These are phyloP conservation scores for Pulveroboletus sp. DNA, from an alignment of 768 basidiomycete species.

Conservation along the genomic window DNA sequence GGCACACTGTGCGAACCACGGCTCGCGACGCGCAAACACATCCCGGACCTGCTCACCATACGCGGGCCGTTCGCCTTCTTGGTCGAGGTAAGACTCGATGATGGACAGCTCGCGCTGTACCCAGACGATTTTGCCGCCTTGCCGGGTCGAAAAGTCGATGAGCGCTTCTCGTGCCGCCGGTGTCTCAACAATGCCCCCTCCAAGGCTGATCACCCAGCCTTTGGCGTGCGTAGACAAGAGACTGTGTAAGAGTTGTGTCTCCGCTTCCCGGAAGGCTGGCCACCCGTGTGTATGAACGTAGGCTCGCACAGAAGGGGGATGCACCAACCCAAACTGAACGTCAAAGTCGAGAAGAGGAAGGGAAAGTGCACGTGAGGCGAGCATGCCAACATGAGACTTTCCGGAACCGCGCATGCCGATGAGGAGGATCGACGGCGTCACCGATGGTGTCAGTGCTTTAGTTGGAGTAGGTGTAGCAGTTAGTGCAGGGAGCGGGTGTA, in stretches of 20 bases:
- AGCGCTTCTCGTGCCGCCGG: constrained; percentile 68
- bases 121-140: constrained; percentile 74
- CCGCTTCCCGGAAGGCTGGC: constrained; percentile 83
- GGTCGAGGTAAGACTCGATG: constrained; percentile 73
- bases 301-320: constrained; percentile 57
- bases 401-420: constrained; percentile 98
- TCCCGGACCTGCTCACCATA: constrained; percentile 85
- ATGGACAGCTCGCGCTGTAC: constrained; percentile 77
- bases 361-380: constrained; percentile 68
- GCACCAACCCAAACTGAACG: constrained; percentile 60
- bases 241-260: constrained; percentile 63
- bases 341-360: constrained; percentile 87
- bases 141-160: constrained; percentile 50
- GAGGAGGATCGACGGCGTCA: constrained; percentile 62
- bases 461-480: constrained; percentile 36
- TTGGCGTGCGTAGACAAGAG: constrained; percentile 53
- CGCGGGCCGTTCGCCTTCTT: constrained; percentile 75
- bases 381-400: constrained; percentile 80
- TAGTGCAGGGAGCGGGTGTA: constrained; percentile 31
- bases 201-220: constrained; percentile 79
- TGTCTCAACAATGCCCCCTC: constrained; percentile 92
- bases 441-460: constrained; percentile 21
- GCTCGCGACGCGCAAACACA: constrained; percentile 76
- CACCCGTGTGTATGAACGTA: constrained; percentile 85
- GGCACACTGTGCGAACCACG: constrained; percentile 82